Evolutionary conservation across 2,329 filamentous ascomycete species (phyloP), one percentile per base, ranked within the genome.

Genomic region (Simplicillium aogashimaense): DNA sequence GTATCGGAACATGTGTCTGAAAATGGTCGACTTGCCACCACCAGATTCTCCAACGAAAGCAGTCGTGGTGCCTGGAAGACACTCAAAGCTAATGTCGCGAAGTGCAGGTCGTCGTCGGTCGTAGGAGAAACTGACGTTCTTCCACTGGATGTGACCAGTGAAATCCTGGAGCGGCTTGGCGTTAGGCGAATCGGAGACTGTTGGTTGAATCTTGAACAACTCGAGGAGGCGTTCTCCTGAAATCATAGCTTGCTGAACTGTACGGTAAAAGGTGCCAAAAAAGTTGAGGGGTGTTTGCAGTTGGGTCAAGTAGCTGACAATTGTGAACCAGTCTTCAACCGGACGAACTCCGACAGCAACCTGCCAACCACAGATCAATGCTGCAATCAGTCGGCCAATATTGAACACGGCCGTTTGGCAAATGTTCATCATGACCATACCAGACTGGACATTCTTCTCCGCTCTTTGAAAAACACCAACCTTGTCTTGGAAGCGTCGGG

Each of bases 41-140:
- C 92, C 92, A 28, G 90, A 97, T 60, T 97, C 90, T 47, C 92
- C 92, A 14, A 98, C 92, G 47, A 98, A 81, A 1, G 92, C 92
- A 6, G 90, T 98, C 0, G 89, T 97, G 1, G 88, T 95, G 39
- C 92, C 92, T 2, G 92, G 89, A 14, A 69, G 66, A 59, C 89
- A 95, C 47, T 83, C 81, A 61, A 98, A 97, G 47, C 76, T 82
- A 37, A 98, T 72, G 35, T 88, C 81, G 47, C 83, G 80, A 46
- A 98, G 65, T 2, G 92, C 92, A 7, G 88, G 82, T 57, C 87
- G 89, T 39, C 88, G 84, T 40, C 76, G 68, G 58, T 95, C 88
- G 55, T 98, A 98, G 29, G 86, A 78, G 57, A 98, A 98, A 49
- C 83, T 78, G 30, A 97, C 90, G 51, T 92, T 79, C 44, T 88